Conservation (phyloP, 129 eudicot species). For the Escallonia rubra region DNA sequence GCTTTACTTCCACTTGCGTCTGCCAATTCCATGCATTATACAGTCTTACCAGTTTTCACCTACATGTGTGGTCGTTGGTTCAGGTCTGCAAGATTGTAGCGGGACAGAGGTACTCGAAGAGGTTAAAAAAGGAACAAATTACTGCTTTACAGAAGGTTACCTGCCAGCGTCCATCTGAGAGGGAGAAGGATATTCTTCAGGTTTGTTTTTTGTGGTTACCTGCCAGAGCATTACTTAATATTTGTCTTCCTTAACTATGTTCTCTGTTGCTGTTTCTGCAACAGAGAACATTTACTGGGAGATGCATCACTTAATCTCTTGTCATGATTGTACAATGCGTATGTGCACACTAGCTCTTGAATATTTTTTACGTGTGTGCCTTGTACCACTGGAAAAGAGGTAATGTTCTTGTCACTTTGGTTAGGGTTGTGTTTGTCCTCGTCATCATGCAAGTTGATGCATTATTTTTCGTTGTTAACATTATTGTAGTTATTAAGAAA, state of each 20-base stretch:
- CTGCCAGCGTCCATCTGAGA: constrained; percentile 89
- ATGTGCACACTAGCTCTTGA: background rate
- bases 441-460: background rate
- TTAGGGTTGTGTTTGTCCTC: background rate
- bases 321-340: background rate
- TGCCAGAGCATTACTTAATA: background rate
- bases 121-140: constrained; percentile 80
- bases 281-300: background rate
- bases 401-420: too few relatives aligned
- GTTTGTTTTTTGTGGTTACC: constrained; percentile 34
- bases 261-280: background rate
- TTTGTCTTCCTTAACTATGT: background rate
- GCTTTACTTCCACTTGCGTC: background rate
- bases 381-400: too few relatives aligned
- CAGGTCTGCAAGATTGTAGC: constrained; percentile 91
- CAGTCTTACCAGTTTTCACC: constrained; percentile 3
- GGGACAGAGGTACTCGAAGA: constrained; percentile 88
- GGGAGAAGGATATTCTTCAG: constrained; percentile 77
- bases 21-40: background rate
- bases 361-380: background rate
- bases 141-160: constrained; percentile 89
- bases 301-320: background rate
- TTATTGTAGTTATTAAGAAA: background rate
- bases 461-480: background rate
- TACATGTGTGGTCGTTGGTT: background rate